Evolutionary conservation across 1,139 yeast species (phyloP), one percentile per base, ranked within the genome.

Genomic region (Suhomyces bokatorum): DNA sequence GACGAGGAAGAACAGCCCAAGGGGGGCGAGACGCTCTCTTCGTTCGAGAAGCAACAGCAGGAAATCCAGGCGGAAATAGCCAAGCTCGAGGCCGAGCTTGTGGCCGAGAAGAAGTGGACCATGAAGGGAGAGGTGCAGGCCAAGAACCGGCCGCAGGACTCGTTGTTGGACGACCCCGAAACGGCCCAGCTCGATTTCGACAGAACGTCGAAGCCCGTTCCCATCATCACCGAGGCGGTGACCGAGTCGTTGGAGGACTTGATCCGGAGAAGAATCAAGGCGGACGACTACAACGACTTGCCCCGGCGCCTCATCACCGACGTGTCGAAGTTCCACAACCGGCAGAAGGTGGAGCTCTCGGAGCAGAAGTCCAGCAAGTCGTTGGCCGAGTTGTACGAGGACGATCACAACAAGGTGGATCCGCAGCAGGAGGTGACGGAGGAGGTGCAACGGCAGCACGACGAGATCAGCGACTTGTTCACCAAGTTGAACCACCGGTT

Each of bases 21-120:
- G 1, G 52, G 54, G 11, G 51, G 56, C 14, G 63, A 62, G 46
- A 72, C 75, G 37, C 65, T 90, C 47, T 88, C 97, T 0, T 80
- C 89, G 4, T 89, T 81, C 60, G 96, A 93, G 63, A 86, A 80
- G 56, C 95, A 90, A 60, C 98, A 91, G 63, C 73, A 75, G 44
- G 81, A 80, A 47, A 75, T 93, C 30, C 87, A 85, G 59, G 75
- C 77, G 35, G 96, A 93, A 64, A 93, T 93, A 50, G 79, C 78
- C 32, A 75, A 79, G 55, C 73, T 90, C 42, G 99, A 93, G 66
- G 81, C 83, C 31, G 98, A 91, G 60, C 84, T 95, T 26, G 83
- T 93, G 24, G 93, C 90, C 1, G 93, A 87, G 49, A 93, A 93
- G 70, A 84, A 84, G 58, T 93, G 99, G 99, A 83, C 96, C 8